Percentiles rank a stretch among this genome's conserved stretches.
phyloP scores from a whole-genome alignment of 78 protist genomes.

The Dictyostelium purpureum region DNA sequence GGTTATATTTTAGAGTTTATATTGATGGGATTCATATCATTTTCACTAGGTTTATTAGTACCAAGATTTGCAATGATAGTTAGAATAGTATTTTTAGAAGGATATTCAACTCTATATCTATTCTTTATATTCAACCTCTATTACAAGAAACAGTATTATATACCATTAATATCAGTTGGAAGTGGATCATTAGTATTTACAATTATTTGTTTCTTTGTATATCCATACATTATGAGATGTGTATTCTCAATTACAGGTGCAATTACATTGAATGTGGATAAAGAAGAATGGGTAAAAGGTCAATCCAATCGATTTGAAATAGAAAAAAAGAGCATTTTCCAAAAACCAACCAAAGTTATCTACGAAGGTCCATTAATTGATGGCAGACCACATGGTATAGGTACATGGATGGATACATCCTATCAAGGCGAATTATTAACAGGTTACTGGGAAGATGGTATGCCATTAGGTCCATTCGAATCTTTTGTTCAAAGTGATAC shows the following conservation, averaged over 20 bases:
- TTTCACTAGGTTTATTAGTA: conserved; percentile 38
- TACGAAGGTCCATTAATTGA: conserved; percentile 76
- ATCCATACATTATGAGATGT: conserved; percentile 67
- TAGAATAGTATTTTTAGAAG: conserved; percentile 41
- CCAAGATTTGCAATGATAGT: conserved; percentile 54
- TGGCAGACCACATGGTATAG: conserved; percentile 81
- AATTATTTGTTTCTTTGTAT: conserved; percentile 50
- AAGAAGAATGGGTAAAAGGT: conserved; percentile 53
- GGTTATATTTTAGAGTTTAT: conserved; percentile 78
- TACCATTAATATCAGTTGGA: conserved; percentile 49
- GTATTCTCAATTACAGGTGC: conserved; percentile 75
- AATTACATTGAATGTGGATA: conserved; percentile 37
- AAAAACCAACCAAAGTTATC: conserved; percentile 46
- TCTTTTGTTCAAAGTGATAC: conserved; percentile 74
- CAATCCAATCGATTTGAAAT: conserved; percentile 51
- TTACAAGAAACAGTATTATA: conserved; percentile 66
- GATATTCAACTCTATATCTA: conserved; percentile 47
- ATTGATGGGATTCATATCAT: conserved; percentile 75
- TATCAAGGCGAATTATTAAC: conserved; percentile 76
- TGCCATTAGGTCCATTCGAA: conserved; percentile 81
- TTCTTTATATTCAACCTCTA: conserved; percentile 67
- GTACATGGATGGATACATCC: conserved; percentile 82
- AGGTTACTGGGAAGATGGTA: conserved; percentile 85
- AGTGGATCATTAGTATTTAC: conserved; percentile 69
- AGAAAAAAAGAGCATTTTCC: conserved; percentile 32